phyloP scores from a whole-genome alignment of 768 basidiomycete genomes.

The Panaeolus cyanescens region DNA sequence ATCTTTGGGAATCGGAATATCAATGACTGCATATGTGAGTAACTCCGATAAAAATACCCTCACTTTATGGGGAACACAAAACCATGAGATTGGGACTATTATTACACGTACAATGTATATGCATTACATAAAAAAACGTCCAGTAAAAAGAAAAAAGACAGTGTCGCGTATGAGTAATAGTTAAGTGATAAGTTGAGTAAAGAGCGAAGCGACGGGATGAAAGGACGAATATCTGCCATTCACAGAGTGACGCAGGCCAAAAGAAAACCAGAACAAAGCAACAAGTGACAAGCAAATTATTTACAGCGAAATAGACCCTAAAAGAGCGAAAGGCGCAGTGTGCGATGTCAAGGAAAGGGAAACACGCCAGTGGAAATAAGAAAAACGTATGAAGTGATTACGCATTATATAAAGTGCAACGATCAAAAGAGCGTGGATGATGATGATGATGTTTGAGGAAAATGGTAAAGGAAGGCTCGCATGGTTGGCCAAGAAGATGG shows the following conservation, averaged over 20 bases:
- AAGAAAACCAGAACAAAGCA: not conserved
- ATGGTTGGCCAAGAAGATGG: not conserved
- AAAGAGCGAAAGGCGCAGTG: too few relatives aligned
- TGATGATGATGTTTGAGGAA: not conserved
- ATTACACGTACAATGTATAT: constrained; percentile 3
- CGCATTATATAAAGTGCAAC: not conserved
- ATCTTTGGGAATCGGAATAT: not conserved
- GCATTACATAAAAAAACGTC: not conserved
- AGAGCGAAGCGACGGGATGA: not conserved
- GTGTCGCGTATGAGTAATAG: not conserved
- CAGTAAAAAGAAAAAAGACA: not conserved
- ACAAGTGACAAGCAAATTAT: not conserved
- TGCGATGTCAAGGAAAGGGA: too few relatives aligned
- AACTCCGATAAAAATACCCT: too few relatives aligned
- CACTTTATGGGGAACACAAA: too few relatives aligned
- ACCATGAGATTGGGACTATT: not conserved
- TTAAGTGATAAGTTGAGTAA: not conserved
- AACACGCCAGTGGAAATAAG: not conserved
- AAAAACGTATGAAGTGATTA: not conserved
- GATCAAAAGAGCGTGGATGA: not conserved
- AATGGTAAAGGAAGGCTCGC: not conserved
- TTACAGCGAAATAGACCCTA: not conserved
- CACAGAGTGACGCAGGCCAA: not conserved
- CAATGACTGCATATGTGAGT: too few relatives aligned
- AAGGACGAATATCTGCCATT: not conserved